Evolutionary conservation across 805 yeast species (phyloP).

Genomic region (Pichia californica): DNA sequence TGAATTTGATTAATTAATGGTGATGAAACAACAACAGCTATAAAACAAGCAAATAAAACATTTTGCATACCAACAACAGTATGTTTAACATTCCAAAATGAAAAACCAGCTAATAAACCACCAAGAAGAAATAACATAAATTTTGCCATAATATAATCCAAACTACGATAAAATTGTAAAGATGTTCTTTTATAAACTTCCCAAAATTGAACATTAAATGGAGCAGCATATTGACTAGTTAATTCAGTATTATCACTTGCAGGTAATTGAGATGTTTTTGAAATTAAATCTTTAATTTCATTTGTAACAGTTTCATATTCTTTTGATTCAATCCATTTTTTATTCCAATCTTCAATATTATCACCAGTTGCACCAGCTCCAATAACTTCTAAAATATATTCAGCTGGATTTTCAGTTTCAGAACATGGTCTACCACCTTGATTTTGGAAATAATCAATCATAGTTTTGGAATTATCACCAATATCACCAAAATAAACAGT

Average conservation of each 20-base stretch:
- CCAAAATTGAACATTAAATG: constrained; percentile 34
- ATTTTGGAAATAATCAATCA: constrained; percentile 42
- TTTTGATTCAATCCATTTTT: constrained; percentile 44
- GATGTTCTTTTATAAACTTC: constrained; percentile 34
- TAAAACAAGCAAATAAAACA: constrained; percentile 44
- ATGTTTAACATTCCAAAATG: constrained; percentile 54
- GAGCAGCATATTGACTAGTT: constrained; percentile 35
- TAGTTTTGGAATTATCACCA: constrained; percentile 37
- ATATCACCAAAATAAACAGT: constrained; percentile 51
- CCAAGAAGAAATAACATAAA: constrained; percentile 33
- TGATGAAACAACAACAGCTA: constrained; percentile 51
- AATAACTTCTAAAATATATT: constrained; percentile 64
- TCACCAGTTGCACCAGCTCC: constrained; percentile 78
- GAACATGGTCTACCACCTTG: constrained; percentile 63
- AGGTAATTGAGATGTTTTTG: constrained; percentile 12
- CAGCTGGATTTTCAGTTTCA: constrained; percentile 63
- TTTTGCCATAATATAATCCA: constrained; percentile 43
- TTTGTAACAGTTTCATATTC: constrained; percentile 23
- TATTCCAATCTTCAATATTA: constrained; percentile 53
- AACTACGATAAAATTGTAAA: constrained; percentile 41
- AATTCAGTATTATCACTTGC: constrained; percentile 15
- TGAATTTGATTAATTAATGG: constrained; percentile 61
- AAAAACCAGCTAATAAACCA: constrained; percentile 44
- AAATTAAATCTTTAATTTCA: constrained; percentile 26
- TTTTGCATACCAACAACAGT: constrained; percentile 54